Evolutionary conservation across 139 green algal species (phyloP).

Genomic region (Auxenochlorella protothecoides): DNA sequence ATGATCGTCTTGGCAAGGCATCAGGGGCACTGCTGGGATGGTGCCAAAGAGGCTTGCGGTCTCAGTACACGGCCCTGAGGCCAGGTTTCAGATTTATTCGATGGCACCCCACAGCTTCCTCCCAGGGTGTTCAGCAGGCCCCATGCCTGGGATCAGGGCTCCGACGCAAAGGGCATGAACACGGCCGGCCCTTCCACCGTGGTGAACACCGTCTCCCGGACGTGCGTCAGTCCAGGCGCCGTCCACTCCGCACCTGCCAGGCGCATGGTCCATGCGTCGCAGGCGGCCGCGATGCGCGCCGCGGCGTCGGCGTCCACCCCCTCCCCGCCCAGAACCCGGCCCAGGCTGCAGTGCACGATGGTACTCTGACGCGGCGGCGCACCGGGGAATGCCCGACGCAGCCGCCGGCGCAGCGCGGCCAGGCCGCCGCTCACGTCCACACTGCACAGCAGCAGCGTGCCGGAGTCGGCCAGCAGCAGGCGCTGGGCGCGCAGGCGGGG

Average conservation of each 20-base stretch:
- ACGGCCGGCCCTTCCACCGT: too few species aligned
- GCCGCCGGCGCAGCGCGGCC: slow-evolving; percentile 16
- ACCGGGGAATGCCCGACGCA: slow-evolving; percentile 26
- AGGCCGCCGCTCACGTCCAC: slow-evolving; percentile 24
- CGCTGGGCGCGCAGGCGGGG: slow-evolving; percentile 26
- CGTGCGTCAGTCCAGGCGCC: background rate
- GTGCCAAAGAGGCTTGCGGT: too few species aligned
- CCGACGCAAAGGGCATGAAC: too few species aligned
- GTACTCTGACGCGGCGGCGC: slow-evolving; percentile 22
- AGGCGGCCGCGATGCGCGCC: background rate
- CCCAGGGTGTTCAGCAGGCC: too few species aligned
- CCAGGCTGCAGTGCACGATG: slow-evolving; percentile 39
- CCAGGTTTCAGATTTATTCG: too few species aligned
- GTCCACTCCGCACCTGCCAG: background rate
- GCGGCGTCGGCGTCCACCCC: background rate
- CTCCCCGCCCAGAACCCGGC: slow-evolving; percentile 16
- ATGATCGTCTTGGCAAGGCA: too few species aligned
- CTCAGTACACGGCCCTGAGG: too few species aligned
- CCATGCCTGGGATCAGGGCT: too few species aligned
- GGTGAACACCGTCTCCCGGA: too few species aligned
- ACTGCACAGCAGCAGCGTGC: slow-evolving; percentile 35
- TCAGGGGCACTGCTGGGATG: too few species aligned
- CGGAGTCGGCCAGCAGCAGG: slow-evolving; percentile 36
- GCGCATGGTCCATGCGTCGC: too few species aligned
- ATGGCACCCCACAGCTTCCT: too few species aligned